Base-by-base conservation (phyloP, 768 basidiomycete species). In the Sporobolomyces roseus region DNA sequence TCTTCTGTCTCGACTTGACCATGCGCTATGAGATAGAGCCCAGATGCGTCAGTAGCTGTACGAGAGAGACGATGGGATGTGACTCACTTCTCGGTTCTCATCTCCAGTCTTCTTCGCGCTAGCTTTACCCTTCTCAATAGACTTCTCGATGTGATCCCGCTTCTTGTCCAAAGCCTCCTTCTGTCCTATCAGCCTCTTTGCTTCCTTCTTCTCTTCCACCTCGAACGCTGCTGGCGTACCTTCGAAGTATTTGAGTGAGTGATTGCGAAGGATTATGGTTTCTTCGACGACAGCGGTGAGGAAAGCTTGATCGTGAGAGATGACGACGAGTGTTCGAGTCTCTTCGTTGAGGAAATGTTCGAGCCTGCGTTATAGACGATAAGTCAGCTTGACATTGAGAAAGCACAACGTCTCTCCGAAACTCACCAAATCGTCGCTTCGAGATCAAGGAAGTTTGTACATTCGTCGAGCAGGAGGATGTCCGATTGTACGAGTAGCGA, bases 231-330 rank as follows among this genome's bases (percentile, higher is more conserved):
- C 55, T 2, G 77, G 77, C 13, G 74, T 77, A 12, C 87, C 87
- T 50, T 83, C 80, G 75, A 84, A 86, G 58, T 86, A 84, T 23
- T 78, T 77, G 4, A 89, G 79, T 14, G 77, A 80, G 64, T 81
- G 79, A 53, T 85, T 79, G 7, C 85, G 82, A 45, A 89, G 80
- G n/a, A 84, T 80, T 36, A 88, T 82, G 0, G 84, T 83, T 73
- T 87, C 85, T 19, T 87, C 83, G 4, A 83, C 83, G 35, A 87
- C 82, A 10, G 80, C 78, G 69, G 86, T 82, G 32, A 85, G 78
- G 73, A 89, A 88, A 27, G 81, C 82, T 49, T 84, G 83, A 75
- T 88, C 87, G 72, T 88, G 87, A 0, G 87, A 84, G 30, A 85
- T 83, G 60, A 88, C 77, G 30, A 88, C 81, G n/a, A 88, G 77